Percentiles rank a stretch among this genome's conserved stretches.
phyloP scores from a whole-genome alignment of 2,329 filamentous ascomycete species.

The Epichloe uncinata region DNA sequence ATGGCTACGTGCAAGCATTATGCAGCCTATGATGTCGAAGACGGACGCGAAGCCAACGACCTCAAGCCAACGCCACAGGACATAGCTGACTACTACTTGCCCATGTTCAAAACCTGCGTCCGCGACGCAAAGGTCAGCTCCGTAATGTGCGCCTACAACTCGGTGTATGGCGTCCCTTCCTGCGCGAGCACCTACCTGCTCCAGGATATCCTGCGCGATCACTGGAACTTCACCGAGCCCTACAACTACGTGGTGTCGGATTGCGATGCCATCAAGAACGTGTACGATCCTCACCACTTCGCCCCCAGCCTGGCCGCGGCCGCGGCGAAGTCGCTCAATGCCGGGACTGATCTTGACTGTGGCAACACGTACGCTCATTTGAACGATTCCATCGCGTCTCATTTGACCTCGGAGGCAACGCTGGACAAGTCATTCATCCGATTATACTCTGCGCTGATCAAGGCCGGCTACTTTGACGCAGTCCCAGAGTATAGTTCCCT shows the following conservation, averaged over 20 bases:
- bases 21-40: conserved; percentile 43
- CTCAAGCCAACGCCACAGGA: conserved; percentile 46
- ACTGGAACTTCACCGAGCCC: conserved; percentile 49
- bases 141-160: conserved; percentile 51
- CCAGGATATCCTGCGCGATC: conserved; percentile 47
- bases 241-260: conserved; percentile 52
- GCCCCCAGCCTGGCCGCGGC: conserved; percentile 22
- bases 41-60: conserved; percentile 40
- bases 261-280: conserved; percentile 48
- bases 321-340: conserved; percentile 19
- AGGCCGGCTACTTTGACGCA: conserved; percentile 44
- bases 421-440: conserved; percentile 18
- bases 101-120: conserved; percentile 50
- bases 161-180: conserved; percentile 51
- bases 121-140: conserved; percentile 42
- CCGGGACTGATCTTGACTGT: conserved; percentile 17
- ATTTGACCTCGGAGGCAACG: conserved; percentile 1
- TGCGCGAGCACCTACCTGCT: conserved; percentile 51
- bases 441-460: conserved; percentile 40
- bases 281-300: conserved; percentile 32
- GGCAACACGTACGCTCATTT: conserved; percentile 13
- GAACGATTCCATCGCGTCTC: conserved; percentile 22
- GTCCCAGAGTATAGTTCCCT: conserved; percentile 36
- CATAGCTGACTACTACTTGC: conserved; percentile 53
- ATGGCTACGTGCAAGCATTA: conserved; percentile 48